Evolutionary conservation across 2,329 filamentous ascomycete species (phyloP).

Genomic region (Aspergillus hortae): DNA sequence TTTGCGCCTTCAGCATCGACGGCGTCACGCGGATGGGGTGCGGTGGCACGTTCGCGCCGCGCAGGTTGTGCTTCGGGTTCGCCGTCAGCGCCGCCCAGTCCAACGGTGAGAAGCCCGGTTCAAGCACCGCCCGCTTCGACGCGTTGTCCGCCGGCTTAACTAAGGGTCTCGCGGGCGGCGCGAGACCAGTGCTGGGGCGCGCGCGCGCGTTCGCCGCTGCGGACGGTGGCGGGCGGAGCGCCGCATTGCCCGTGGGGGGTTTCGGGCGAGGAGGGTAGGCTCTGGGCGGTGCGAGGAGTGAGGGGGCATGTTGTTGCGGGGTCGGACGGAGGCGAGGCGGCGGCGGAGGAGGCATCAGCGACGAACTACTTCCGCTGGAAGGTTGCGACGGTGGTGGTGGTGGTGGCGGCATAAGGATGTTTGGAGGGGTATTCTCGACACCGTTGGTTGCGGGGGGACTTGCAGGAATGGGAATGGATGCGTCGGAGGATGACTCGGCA

Average conservation of each 20-base stretch:
- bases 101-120: constrained; percentile 89
- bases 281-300: constrained; percentile 1
- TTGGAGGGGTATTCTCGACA: neutral
- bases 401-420: constrained; percentile 12
- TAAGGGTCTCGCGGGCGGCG: constrained; percentile 35
- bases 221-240: constrained; percentile 42
- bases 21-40: constrained; percentile 73
- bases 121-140: constrained; percentile 51
- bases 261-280: constrained; percentile 29
- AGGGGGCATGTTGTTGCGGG: constrained; percentile 10
- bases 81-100: constrained; percentile 85
- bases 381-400: constrained; percentile 27
- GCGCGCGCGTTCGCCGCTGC: constrained; percentile 42
- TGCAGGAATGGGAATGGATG: constrained; percentile 1
- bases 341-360: constrained; percentile 32
- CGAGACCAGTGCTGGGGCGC: constrained; percentile 38
- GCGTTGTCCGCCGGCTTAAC: constrained; percentile 43
- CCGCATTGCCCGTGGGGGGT: constrained; percentile 11
- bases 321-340: constrained; percentile 26
- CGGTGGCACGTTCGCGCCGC: constrained; percentile 50
- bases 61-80: constrained; percentile 61
- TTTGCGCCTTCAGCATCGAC: constrained; percentile 71
- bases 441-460: neutral
- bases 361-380: constrained; percentile 14
- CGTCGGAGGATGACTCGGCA: constrained; percentile 8